Base-by-base conservation (phyloP, 331 rosid genomes). In the Malus hybrid region DNA sequence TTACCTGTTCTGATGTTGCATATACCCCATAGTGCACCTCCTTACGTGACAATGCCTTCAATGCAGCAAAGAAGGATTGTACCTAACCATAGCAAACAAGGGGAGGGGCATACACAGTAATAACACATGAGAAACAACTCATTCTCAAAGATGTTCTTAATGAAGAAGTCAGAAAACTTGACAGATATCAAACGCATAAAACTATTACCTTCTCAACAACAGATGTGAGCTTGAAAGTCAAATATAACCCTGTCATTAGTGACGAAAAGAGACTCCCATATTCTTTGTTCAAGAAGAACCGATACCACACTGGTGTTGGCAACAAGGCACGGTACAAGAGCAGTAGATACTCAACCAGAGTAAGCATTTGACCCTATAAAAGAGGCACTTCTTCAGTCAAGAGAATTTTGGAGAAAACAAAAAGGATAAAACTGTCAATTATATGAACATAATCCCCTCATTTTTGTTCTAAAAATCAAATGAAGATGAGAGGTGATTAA, bases 221-320 rank as follows among this genome's bases (percentile, higher is more conserved):
- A 53, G 97, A 90, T 28, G 99, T 94, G 61, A 94, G 97, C 87
- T 94, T 94, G 75, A 94, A 94, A 62, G 97, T 94, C 78, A 94
- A 87, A 88, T 94, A 94, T 81, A 94, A 83, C 72, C 97, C 97
- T 4, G 99, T 94, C 91, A 93, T 90, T 63, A 94, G 75, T 46
- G 99, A 94, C 1, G 99, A 94, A 83, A 94, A 94, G 79, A 94
- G 88, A 77, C 97, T 94, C 68, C 99, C 99, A 32, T 94, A 92
- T 86, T 94, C 97, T 79, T 94, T 94, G 90, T 94, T 94, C 84
- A 94, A 86, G 82, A 94, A 94, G 90, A 94, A 94, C 24, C 96
- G 97, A 75, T 94, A 94, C 99, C 99, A 94, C 67, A 94, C 96
- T 16, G 99, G 96, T 9, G 99, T 86, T 53, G 99, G 99, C 88